phyloP scores from a whole-genome alignment of 192 early-diverging fungal genomes.

The Umbelopsis sp. region DNA sequence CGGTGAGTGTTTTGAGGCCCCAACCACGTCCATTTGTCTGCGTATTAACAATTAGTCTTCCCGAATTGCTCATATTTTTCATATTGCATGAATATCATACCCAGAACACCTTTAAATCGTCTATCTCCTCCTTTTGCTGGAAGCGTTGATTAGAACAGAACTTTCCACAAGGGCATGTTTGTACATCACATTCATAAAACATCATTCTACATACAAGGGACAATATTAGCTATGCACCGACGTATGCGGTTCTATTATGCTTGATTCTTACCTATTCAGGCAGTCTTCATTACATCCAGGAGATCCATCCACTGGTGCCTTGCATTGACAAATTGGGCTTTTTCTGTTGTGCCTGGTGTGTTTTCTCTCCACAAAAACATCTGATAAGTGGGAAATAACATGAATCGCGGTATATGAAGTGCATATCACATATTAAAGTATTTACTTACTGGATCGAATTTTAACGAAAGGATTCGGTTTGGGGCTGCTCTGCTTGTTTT shows the following conservation, averaged over 20 bases:
- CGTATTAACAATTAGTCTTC: background rate
- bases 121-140: slow-evolving; percentile 52
- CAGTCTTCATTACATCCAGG: slow-evolving; percentile 71
- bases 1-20: slow-evolving; percentile 59
- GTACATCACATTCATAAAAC: slow-evolving; percentile 75
- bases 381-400: slow-evolving; percentile 37
- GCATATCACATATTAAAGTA: background rate
- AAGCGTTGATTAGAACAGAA: slow-evolving; percentile 80
- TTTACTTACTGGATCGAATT: slow-evolving; percentile 57
- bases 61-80: background rate
- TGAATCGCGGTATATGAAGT: background rate
- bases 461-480: slow-evolving; percentile 52
- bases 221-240: background rate
- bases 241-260: background rate
- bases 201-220: slow-evolving; percentile 41
- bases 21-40: slow-evolving; percentile 70
- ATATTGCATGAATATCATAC: slow-evolving; percentile 40
- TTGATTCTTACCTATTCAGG: slow-evolving; percentile 59
- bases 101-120: slow-evolving; percentile 62
- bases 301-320: slow-evolving; percentile 49
- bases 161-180: slow-evolving; percentile 66
- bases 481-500: slow-evolving; percentile 13
- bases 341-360: slow-evolving; percentile 48
- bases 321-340: slow-evolving; percentile 62
- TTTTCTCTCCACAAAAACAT: slow-evolving; percentile 77